Conservation (phyloP, 768 basidiomycete genomes). For the Pisolithus tinctorius region DNA sequence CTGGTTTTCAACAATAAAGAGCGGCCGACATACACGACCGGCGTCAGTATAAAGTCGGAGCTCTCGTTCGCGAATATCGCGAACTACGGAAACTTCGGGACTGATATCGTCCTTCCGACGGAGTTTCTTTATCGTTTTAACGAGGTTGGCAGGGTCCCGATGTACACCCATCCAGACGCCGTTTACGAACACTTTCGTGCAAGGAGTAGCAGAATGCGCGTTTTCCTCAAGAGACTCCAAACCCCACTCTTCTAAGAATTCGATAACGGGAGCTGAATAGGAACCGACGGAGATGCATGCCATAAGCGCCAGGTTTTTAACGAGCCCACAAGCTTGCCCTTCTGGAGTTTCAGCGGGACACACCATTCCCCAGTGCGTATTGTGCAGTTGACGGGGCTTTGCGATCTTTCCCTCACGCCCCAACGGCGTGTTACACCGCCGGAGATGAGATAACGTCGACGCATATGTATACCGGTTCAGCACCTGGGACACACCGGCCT, state of each 20-base stretch:
- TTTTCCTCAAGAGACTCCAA: conserved; percentile 93
- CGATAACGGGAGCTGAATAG: conserved; percentile 90
- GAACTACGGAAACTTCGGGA: conserved; percentile 93
- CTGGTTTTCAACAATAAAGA: conserved; percentile 95
- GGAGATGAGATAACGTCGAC: conserved; percentile 94
- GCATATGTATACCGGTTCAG: conserved; percentile 98
- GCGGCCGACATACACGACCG: conserved; percentile 91
- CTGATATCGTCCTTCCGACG: conserved; percentile 93
- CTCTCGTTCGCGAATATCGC: conserved; percentile 95
- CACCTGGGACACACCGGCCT: conserved; percentile 98
- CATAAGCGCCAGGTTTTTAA: conserved; percentile 98
- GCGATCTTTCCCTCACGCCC: conserved; percentile 99
- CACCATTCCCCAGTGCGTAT: conserved; percentile 99
- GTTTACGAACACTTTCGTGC: conserved; percentile 97
- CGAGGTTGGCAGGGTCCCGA: conserved; percentile 86
- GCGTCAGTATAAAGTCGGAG: conserved; percentile 93
- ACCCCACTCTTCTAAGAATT: conserved; percentile 99
- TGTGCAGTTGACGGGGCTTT: conserved; percentile 97
- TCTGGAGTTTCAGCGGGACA: conserved; percentile 99
- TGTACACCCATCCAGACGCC: conserved; percentile 99
- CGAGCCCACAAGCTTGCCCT: conserved; percentile 98
- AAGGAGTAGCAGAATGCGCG: conserved; percentile 72
- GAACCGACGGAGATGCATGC: conserved; percentile 97
- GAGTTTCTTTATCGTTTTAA: conserved; percentile 88
- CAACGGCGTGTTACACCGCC: conserved; percentile 95